Evolutionary conservation across 331 rosid genomes (phyloP).

Genomic region (Cydonia oblonga): DNA sequence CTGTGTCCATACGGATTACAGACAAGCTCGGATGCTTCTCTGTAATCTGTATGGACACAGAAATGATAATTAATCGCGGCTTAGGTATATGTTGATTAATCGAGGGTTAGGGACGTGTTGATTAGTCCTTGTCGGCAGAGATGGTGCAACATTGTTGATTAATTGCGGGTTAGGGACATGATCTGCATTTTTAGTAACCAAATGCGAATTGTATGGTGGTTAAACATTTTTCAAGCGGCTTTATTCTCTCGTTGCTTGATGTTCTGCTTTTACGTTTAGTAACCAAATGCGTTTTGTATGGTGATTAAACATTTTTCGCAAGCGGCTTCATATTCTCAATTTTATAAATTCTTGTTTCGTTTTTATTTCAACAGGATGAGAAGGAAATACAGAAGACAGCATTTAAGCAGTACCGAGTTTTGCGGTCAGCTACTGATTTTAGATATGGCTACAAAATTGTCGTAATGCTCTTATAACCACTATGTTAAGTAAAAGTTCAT

Average conservation of each 20-base stretch:
- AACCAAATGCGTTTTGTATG: background rate
- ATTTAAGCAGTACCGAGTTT: conserved; percentile 54
- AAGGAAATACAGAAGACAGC: conserved; percentile 89
- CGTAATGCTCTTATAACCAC: conserved; percentile 39
- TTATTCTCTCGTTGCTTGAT: no score
- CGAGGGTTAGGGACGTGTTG: background rate
- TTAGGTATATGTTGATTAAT: no score
- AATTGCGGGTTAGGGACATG: background rate
- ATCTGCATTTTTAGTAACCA: background rate
- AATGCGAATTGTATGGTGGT: background rate
- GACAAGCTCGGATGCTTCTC: background rate
- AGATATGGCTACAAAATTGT: conserved; percentile 97
- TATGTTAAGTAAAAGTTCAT: background rate
- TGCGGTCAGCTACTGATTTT: conserved; percentile 69
- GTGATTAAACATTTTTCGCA: background rate
- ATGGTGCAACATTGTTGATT: background rate
- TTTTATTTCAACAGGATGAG: conserved; percentile 55
- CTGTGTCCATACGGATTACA: background rate
- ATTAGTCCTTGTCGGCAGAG: background rate
- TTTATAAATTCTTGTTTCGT: background rate
- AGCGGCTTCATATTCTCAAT: background rate
- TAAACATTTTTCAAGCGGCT: no score
- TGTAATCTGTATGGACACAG: background rate
- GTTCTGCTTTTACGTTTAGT: no score
- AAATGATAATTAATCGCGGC: background rate